These are phyloP conservation scores for Saccharomyces pastorianus DNA, from an alignment of 1,139 yeast species.

Conservation along the genomic window DNA sequence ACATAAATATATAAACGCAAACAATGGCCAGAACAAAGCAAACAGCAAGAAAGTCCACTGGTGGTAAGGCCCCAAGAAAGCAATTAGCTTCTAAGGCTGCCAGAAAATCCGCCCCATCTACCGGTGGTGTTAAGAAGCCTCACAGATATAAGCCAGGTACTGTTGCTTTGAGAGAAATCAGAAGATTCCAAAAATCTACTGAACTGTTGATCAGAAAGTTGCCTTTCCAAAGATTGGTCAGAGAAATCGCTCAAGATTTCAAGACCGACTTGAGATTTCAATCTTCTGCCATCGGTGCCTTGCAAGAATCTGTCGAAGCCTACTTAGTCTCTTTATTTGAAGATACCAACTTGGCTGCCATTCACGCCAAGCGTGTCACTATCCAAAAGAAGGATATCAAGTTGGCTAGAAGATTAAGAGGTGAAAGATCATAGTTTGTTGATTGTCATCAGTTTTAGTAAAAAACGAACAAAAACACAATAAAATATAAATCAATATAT, in stretches of 20 bases:
- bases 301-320: conserved; percentile 97
- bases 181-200: conserved; percentile 97
- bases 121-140: conserved; percentile 99
- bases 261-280: conserved; percentile 97
- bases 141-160: conserved; percentile 99
- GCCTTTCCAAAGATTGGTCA: conserved; percentile 96
- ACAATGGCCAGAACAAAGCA: conserved; percentile 96
- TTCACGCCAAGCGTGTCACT: conserved; percentile 98
- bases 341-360: conserved; percentile 97
- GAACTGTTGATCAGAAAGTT: conserved; percentile 93
- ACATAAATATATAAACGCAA: not conserved
- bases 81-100: conserved; percentile 98
- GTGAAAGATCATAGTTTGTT: conserved; percentile 62
- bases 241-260: conserved; percentile 97
- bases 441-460: not conserved
- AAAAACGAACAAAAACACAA: not conserved
- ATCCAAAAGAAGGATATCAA: conserved; percentile 98
- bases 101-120: conserved; percentile 92
- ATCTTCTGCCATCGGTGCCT: conserved; percentile 96
- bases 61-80: conserved; percentile 99
- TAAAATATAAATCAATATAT: not conserved
- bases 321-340: conserved; percentile 82
- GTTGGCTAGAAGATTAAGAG: conserved; percentile 98
- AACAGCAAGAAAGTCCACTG: conserved; percentile 97
- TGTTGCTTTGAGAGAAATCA: conserved; percentile 96